phyloP scores from a whole-genome alignment of 495 filamentous ascomycete genomes.

The Trichoderma virens region DNA sequence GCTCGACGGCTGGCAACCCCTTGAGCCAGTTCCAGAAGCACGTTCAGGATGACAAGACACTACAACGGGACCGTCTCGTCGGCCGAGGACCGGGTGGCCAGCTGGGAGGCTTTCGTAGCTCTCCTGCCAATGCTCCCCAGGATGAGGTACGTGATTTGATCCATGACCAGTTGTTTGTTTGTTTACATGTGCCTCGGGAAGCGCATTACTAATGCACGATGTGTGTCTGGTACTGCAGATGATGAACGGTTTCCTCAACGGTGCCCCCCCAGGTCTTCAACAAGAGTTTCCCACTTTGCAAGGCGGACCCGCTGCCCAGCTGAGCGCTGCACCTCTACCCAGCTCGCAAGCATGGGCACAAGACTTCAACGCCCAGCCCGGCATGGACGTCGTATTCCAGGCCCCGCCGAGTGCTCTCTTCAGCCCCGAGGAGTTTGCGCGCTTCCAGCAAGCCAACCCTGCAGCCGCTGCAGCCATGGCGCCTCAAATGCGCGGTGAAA shows the following conservation, averaged over 20 bases:
- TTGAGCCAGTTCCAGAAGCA: slow-evolving; percentile 95
- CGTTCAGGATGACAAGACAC: slow-evolving; percentile 85
- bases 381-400: slow-evolving; percentile 75
- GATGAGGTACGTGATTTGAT: slow-evolving; percentile 33
- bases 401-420: slow-evolving; percentile 56
- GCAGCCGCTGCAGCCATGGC: slow-evolving; percentile 44
- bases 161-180: neutral
- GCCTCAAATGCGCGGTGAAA: slow-evolving; percentile 24
- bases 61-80: slow-evolving; percentile 81
- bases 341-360: slow-evolving; percentile 51
- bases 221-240: slow-evolving; percentile 45
- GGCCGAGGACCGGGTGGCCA: slow-evolving; percentile 52
- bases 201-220: slow-evolving; percentile 9
- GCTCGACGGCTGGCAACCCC: slow-evolving; percentile 92
- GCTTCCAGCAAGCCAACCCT: slow-evolving; percentile 66
- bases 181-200: neutral
- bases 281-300: slow-evolving; percentile 35
- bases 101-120: slow-evolving; percentile 35
- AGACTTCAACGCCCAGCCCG: slow-evolving; percentile 56
- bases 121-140: slow-evolving; percentile 31
- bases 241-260: slow-evolving; percentile 91
- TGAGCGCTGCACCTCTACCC: slow-evolving; percentile 35
- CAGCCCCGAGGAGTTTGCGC: slow-evolving; percentile 75
- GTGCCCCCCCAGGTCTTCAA: slow-evolving; percentile 43
- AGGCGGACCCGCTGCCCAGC: slow-evolving; percentile 16